Base-by-base conservation (phyloP, 176 grass and related monocot species). In the Elaeis guineensis region DNA sequence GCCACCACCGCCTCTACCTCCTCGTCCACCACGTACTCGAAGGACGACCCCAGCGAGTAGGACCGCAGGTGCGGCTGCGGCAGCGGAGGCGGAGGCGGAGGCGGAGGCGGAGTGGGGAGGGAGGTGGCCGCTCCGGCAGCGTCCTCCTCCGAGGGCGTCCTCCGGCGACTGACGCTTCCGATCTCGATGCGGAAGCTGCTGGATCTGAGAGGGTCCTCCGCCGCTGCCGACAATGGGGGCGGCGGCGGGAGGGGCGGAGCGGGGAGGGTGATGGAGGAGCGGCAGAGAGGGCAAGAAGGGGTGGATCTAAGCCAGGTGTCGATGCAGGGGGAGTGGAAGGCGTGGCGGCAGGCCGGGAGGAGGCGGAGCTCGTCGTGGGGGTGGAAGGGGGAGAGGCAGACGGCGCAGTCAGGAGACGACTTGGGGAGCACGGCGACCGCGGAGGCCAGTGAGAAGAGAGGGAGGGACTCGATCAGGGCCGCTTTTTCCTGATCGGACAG, bases 21-120 rank as follows among this genome's bases (percentile, higher is more conserved):
- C 82, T 98, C 93, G 66, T 89, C 87, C 16, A 98, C 82, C 63
- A 83, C 65, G 75, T 98, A 89, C 62, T 92, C 84, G 12, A 60
- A 70, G 15, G 51, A 54, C n/a, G 79, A 82, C 18, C 65, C 73
- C 49, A 82, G n/a, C 25, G 72, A 70, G 67, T 82, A 77, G 6
- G 79, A 58, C 48, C 79, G 63, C 39, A 55, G 76, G 61, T 62
- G 48, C 70, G 19, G 60, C 59, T 70, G 25, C 68, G 62, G 62
- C 50, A 70, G 66, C 78, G 4, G 71, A 48, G 74, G 66, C 78
- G 4, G 71, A 48, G 54, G 65, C 57, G 30, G 58, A 25, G 18
- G 64, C 23, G 3, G 86, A 49, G 60, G 72, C 63, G 26, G 84
- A 72, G 16, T 3, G 9, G 16, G 17, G 57, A 24, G 57, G 58